Conservation (phyloP, 2,329 filamentous ascomycete species). For the Camptophora hylomeconis region DNA sequence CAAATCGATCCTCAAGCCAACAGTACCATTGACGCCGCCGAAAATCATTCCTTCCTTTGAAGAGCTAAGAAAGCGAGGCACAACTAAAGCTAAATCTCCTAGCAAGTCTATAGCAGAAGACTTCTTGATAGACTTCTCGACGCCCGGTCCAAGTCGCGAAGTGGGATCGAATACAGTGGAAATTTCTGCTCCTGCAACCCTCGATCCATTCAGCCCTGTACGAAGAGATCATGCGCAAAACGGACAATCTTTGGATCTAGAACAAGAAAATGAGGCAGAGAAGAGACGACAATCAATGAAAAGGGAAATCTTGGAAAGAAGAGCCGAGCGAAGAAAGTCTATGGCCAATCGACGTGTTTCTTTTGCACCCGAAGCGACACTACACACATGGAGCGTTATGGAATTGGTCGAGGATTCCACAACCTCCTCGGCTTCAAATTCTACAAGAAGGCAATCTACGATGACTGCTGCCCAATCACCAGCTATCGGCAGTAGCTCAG, state of each 20-base stretch:
- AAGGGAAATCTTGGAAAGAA: conserved; percentile 50
- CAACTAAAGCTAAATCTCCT: conserved; percentile 22
- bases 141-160: conserved; percentile 22
- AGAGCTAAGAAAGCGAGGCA: conserved; percentile 32
- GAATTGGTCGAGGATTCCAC: conserved; percentile 83
- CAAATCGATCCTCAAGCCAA: conserved; percentile 70
- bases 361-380: conserved; percentile 90
- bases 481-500: conserved; percentile 26
- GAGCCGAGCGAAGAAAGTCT: conserved; percentile 84
- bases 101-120: conserved; percentile 15
- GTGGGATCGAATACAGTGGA: conserved; percentile 27
- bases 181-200: conserved; percentile 38
- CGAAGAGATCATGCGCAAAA: conserved; percentile 4
- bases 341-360: conserved; percentile 87
- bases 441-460: conserved; percentile 59
- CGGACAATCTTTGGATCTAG: conserved; percentile 30
- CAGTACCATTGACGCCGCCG: conserved; percentile 52
- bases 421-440: conserved; percentile 58
- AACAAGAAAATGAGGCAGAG: conserved; percentile 56
- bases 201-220: conserved; percentile 18
- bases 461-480: conserved; percentile 26
- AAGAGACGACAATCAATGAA: conserved; percentile 48
- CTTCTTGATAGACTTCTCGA: conserved; percentile 31
- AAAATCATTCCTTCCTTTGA: conserved; percentile 51
- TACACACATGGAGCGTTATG: conserved; percentile 93